Evolutionary conservation across 148 eudicot genomes (phyloP).

Genomic region (Diospyros lotus): DNA sequence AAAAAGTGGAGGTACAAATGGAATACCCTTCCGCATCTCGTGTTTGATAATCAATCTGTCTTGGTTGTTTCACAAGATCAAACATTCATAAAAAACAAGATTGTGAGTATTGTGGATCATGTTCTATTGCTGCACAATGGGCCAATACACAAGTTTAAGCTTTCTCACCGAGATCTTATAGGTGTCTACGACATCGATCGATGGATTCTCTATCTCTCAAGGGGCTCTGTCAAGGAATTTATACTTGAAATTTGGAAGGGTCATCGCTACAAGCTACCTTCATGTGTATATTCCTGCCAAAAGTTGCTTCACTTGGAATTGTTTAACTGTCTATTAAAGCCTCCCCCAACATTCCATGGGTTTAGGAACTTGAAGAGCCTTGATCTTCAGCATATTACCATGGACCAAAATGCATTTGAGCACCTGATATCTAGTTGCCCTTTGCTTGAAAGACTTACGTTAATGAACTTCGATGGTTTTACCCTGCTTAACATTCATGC

Average conservation of each 20-base stretch:
- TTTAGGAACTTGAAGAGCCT: constrained; percentile 69
- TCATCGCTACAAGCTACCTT: constrained; percentile 77
- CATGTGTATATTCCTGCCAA: constrained; percentile 52
- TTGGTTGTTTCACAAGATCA: constrained; percentile 53
- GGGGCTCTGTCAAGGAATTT: constrained; percentile 56
- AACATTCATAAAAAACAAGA: constrained; percentile 42
- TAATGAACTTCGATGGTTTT: constrained; percentile 89
- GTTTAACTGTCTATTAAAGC: constrained; percentile 64
- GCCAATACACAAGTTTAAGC: constrained; percentile 68
- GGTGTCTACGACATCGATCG: constrained; percentile 74
- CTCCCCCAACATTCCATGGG: constrained; percentile 46
- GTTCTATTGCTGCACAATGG: constrained; percentile 70
- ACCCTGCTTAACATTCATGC: constrained; percentile 59
- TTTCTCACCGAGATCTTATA: constrained; percentile 77
- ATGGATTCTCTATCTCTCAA: constrained; percentile 73
- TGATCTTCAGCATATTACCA: constrained; percentile 83
- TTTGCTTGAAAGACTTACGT: constrained; percentile 67
- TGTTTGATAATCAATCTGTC: constrained; percentile 65
- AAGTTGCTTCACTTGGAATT: constrained; percentile 66
- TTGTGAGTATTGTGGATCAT: constrained; percentile 64
- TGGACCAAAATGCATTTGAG: constrained; percentile 72
- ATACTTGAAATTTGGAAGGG: constrained; percentile 90
- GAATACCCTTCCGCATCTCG: constrained; percentile 59
- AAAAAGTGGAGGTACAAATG: constrained; percentile 84
- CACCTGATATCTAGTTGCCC: constrained; percentile 53